Evolutionary conservation across 140 eudicot genomes (phyloP).

Genomic region (Cichorium intybus): DNA sequence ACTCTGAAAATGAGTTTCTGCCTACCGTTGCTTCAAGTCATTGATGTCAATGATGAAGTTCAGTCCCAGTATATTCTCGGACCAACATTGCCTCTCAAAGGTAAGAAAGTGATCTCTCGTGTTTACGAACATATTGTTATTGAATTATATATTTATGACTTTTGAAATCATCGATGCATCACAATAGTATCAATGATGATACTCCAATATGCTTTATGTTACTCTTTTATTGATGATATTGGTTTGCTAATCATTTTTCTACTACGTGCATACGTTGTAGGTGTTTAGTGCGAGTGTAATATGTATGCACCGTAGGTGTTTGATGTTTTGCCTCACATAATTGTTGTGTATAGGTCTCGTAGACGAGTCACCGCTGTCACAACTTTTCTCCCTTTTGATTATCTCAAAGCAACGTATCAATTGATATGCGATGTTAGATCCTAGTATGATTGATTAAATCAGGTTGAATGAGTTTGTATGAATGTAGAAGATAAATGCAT

Average conservation of each 20-base stretch:
- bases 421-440: no score
- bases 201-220: not conserved
- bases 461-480: no score
- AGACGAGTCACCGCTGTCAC: not conserved
- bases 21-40: no score
- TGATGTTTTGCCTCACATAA: constrained; percentile 15
- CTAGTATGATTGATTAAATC: no score
- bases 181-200: constrained; percentile 5
- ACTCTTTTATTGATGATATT: not conserved
- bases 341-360: not conserved
- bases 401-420: no score
- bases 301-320: constrained; percentile 19
- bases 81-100: constrained; percentile 2
- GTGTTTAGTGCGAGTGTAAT: not conserved
- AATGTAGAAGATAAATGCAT: no score
- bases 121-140: not conserved
- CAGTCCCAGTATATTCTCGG: not conserved
- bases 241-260: constrained; percentile 1
- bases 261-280: not conserved
- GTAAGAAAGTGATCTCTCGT: not conserved
- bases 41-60: not conserved
- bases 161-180: constrained; percentile 1
- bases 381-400: not conserved
- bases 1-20: no score
- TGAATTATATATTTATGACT: constrained; percentile 1